Conservation (phyloP, 2,329 filamentous ascomycete species). For the Pseudovirgaria hyperparasitica region DNA sequence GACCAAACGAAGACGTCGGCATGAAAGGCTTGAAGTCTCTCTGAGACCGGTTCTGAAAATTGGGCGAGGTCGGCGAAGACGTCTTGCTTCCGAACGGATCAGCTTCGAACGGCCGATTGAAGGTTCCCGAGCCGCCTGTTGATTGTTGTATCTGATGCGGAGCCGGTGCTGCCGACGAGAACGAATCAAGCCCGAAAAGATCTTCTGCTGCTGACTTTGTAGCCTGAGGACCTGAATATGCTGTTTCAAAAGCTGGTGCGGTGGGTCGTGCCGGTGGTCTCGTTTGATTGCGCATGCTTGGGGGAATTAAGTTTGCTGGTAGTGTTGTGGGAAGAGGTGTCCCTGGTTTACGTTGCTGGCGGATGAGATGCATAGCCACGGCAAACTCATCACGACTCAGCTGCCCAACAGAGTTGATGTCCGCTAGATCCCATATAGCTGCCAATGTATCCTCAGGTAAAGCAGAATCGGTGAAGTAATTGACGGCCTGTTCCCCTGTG, state of each 20-base stretch:
- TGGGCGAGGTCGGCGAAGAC: constrained; percentile 41
- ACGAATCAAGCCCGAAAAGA: constrained; percentile 79
- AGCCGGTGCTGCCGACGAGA: constrained; percentile 35
- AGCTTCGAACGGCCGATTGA: constrained; percentile 30
- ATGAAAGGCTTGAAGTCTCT: constrained; percentile 73
- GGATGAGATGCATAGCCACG: constrained; percentile 93
- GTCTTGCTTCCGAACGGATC: constrained; percentile 50
- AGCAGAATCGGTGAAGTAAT: constrained; percentile 86
- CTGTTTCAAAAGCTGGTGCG: constrained; percentile 39
- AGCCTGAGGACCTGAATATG: constrained; percentile 30
- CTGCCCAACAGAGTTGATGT: constrained; percentile 81
- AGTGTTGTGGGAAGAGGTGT: constrained; percentile 62
- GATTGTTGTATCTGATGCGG: constrained; percentile 51
- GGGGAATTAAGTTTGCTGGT: constrained; percentile 71
- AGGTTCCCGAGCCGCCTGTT: constrained; percentile 55
- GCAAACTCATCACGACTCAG: constrained; percentile 86
- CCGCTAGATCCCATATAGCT: constrained; percentile 93
- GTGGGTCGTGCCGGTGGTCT: constrained; percentile 36
- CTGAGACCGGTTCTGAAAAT: constrained; percentile 33
- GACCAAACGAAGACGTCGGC: constrained; percentile 84
- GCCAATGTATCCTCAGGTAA: constrained; percentile 80
- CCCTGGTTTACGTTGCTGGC: constrained; percentile 68
- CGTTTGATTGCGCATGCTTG: constrained; percentile 59
- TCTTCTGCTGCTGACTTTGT: constrained; percentile 83
- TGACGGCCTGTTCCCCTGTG: constrained; percentile 85